phyloP scores from a whole-genome alignment of 345 rosid species.

The Cardamine occulta region DNA sequence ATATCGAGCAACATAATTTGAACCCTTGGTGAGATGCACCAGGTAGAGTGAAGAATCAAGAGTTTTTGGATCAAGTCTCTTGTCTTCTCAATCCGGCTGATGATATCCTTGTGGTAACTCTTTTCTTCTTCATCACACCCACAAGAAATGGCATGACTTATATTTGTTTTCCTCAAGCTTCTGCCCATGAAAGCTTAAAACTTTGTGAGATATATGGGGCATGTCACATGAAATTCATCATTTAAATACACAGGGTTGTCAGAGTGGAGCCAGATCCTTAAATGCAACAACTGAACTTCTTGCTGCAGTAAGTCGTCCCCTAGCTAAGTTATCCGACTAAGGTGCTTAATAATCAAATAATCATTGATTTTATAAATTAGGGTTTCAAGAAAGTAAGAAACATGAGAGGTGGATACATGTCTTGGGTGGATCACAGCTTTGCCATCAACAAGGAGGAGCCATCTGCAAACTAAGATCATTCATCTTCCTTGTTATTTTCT shows the following conservation, averaged over 20 bases:
- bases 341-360: background rate
- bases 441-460: slow-evolving; percentile 49
- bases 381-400: slow-evolving; percentile 74
- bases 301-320: slow-evolving; percentile 53
- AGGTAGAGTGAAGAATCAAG: slow-evolving; percentile 48
- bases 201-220: no score
- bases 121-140: slow-evolving; percentile 13
- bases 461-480: slow-evolving; percentile 29
- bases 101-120: slow-evolving; percentile 45
- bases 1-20: background rate
- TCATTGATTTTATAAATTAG: slow-evolving; percentile 38
- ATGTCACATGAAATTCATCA: background rate
- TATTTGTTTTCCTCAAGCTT: no score
- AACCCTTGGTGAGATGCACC: background rate
- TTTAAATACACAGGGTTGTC: slow-evolving; percentile 64
- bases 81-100: slow-evolving; percentile 36
- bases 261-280: slow-evolving; percentile 84
- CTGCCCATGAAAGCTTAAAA: no score
- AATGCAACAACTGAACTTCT: slow-evolving; percentile 68
- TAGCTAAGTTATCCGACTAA: background rate
- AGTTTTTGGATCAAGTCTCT: slow-evolving; percentile 42
- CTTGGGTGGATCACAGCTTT: slow-evolving; percentile 61
- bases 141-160: background rate
- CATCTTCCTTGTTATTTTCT: background rate
- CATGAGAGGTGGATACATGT: slow-evolving; percentile 83